Evolutionary conservation across 345 rosid species (phyloP), one percentile per base, ranked within the genome.

Genomic region (Isatis tinctoria): DNA sequence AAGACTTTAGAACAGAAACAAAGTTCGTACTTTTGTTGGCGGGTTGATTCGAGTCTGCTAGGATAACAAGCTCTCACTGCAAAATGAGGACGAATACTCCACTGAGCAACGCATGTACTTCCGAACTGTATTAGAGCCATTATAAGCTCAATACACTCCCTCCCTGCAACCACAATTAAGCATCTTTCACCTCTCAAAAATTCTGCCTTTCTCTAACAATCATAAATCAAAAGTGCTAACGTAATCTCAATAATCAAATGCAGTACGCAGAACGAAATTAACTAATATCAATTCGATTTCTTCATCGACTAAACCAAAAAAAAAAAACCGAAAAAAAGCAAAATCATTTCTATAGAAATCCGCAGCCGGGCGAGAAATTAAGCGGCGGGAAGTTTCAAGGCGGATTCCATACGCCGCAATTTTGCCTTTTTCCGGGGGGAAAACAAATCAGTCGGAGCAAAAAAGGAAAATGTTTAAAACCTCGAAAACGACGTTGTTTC

Each of bases 121-220:
- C 94, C 96, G 81, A 81, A 89, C 65, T 88, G 91, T 82, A 85
- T 60, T 22, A 88, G 69, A 60, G 96, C 97, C 98, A 93, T 91
- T 33, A 18, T 43, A 3, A 47, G 67, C 78, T 58, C 59, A 17
- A 58, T 9, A 33, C 48, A 52, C 45, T 63, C 57, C 52, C 82
- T 79, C 69, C 52, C 53, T 62, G 78, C 49, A 37, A 76, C 53
- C 53, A 63, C 43, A 53, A 30, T 2, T 30, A 62, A 52, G 3
- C 0, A 51, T 22, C 49, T 17, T 26, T 14, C 1, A 27, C 22
- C 11, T 22, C 9, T 40, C 33, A 28, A 40, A 10, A 32, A 14
- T 8, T 49, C 59, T 13, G 10, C 4, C 3, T 66, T 49, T 14
- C 8, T 16, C 2, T 32, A 3, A 52, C 47, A 53, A 53, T 18